Base-by-base conservation (phyloP, 2,329 filamentous ascomycete genomes). In the Colletotrichum eleusines region DNA sequence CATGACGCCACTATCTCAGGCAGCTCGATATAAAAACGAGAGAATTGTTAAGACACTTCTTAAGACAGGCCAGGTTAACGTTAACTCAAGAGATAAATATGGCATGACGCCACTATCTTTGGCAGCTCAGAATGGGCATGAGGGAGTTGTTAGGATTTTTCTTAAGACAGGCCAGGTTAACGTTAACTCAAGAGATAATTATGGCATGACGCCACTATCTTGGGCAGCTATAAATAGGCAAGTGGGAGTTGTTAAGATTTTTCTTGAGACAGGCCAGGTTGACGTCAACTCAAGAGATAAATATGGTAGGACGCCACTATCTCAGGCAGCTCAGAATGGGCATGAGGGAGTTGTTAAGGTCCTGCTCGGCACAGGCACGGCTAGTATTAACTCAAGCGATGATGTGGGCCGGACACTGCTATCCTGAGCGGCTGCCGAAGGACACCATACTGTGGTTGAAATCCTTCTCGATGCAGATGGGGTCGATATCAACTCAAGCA, bases 181-280 rank as follows among this genome's bases (percentile, higher is more conserved):
- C 20, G 3, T 44, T n/a, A 1, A 44, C 7, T n/a, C 20, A 20
- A 44, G 42, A 44, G 42, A n/a, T 44, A 11, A 9, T 0, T 9
- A 1, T 44, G 8, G 20, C 42, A 1, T 1, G 4, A 44, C 42
- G 3, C 42, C 44, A 2, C 44, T 46, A 8, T 44, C 1, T 20
- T n/a, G 0, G 0, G 20, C 20, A n/a, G 18, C 18, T 44, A 3
- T 0, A 1, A 8, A 8, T 20, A 3, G 42, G 18, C 7, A n/a
- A 0, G 20, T n/a, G 18, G 8, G 7, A 44, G 18, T 44, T 44
- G 7, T 44, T 1, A 44, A 44, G 42, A n/a, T n/a, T 1, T 20
- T 44, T n/a, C 18, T 44, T 11, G 8, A 20, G 1, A 44, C 20
- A n/a, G 42, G 42, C 7, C n/a, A 44, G 42, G 18, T 44, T 44